Percentiles rank a stretch among this genome's conserved stretches.
Conservation (phyloP, 2,329 filamentous ascomycete genomes). For the Monilinia vaccinii-corymbosi region DNA sequence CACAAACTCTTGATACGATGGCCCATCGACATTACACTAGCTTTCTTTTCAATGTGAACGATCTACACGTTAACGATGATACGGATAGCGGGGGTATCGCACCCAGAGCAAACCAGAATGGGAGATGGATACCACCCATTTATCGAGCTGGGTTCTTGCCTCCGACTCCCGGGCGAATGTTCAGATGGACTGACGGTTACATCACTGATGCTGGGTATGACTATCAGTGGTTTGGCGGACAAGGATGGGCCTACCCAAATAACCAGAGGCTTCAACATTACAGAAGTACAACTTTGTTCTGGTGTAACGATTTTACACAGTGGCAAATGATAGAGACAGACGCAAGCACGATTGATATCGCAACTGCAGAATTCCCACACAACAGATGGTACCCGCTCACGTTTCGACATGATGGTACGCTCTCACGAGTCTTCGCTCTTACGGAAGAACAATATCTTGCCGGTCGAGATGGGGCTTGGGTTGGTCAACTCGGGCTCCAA, state of each 20-base stretch:
- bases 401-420: constrained; percentile 12
- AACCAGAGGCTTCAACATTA: constrained; percentile 6
- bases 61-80: constrained; percentile 32
- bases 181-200: constrained; percentile 19
- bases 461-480: constrained; percentile 12
- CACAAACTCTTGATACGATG: background rate
- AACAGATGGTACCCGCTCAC: constrained; percentile 17
- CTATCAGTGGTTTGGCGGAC: constrained; percentile 11
- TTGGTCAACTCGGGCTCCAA: constrained; percentile 13
- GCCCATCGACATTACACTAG: constrained; percentile 15
- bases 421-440: constrained; percentile 11
- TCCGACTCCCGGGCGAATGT: constrained; percentile 17
- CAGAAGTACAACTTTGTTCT: constrained; percentile 18
- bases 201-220: constrained; percentile 7
- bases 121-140: constrained; percentile 21
- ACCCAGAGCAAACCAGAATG: constrained; percentile 10
- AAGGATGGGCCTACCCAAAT: background rate
- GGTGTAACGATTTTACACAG: constrained; percentile 16
- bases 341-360: constrained; percentile 10
- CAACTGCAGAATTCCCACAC: constrained; percentile 4
- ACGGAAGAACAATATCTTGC: constrained; percentile 12
- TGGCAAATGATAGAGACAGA: constrained; percentile 16
- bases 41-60: constrained; percentile 33
- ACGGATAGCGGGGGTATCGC: constrained; percentile 11
- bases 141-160: constrained; percentile 12